phyloP scores from a whole-genome alignment of 306 rosid genomes.

The Quercus robur region DNA sequence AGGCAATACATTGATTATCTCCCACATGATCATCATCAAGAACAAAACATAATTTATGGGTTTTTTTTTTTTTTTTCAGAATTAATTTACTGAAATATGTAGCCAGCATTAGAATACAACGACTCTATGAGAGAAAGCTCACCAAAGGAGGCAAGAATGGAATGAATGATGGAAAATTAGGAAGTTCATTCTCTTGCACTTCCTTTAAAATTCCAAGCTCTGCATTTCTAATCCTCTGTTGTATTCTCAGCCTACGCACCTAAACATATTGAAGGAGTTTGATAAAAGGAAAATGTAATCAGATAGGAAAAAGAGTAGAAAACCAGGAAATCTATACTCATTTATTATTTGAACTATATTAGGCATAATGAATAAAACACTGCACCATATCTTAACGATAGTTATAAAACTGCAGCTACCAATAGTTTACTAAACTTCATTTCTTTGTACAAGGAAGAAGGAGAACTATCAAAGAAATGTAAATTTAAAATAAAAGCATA shows the following conservation, averaged over 20 bases:
- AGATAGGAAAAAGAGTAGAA: neutral
- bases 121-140: conserved; percentile 22
- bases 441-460: neutral
- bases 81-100: neutral
- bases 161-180: conserved; percentile 87
- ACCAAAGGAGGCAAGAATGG: conserved; percentile 99
- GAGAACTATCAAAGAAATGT: neutral
- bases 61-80: neutral
- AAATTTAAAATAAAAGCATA: too few relatives aligned
- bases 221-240: conserved; percentile 77
- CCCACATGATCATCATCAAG: conserved; percentile 14
- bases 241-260: conserved; percentile 98
- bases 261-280: conserved; percentile 24
- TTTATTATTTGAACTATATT: neutral
- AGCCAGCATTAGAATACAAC: neutral
- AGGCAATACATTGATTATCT: conserved; percentile 29
- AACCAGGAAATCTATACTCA: neutral
- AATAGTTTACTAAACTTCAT: neutral
- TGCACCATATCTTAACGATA: neutral
- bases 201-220: conserved; percentile 64
- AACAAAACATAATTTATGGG: neutral
- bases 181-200: conserved; percentile 86
- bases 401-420: neutral
- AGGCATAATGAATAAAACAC: neutral
- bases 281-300: neutral